Conservation (phyloP, 371 early-diverging fungal species). For the Rhizopus microsporus region DNA sequence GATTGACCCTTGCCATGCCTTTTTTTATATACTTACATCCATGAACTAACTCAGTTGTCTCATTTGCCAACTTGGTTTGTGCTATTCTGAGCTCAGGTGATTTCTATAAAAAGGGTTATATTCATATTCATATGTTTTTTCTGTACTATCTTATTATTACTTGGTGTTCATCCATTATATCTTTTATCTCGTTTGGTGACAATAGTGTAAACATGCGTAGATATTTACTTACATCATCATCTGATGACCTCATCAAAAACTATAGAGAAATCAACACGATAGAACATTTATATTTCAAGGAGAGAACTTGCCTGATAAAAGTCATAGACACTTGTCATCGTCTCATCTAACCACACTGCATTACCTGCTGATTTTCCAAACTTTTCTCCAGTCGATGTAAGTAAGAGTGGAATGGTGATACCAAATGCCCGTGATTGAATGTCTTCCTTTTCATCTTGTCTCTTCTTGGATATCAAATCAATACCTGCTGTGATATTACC, state of each 20-base stretch:
- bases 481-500: slow-evolving; percentile 96
- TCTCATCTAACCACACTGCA: slow-evolving; percentile 90
- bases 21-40: slow-evolving; percentile 57
- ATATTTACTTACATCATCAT: slow-evolving; percentile 76
- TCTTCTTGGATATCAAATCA: slow-evolving; percentile 79
- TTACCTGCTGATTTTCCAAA: slow-evolving; percentile 97
- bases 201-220: slow-evolving; percentile 84
- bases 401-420: slow-evolving; percentile 86
- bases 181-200: slow-evolving; percentile 54
- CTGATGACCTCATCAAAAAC: slow-evolving; percentile 77
- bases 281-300: background rate
- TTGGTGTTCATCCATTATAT: slow-evolving; percentile 65
- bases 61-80: slow-evolving; percentile 77
- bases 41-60: slow-evolving; percentile 90
- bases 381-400: slow-evolving; percentile 88
- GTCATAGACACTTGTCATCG: slow-evolving; percentile 80
- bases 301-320: slow-evolving; percentile 78
- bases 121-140: slow-evolving; percentile 1
- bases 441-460: slow-evolving; percentile 25
- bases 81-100: slow-evolving; percentile 70
- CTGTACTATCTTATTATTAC: slow-evolving; percentile 23
- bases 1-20: background rate
- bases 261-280: slow-evolving; percentile 6
- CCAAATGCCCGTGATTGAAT: slow-evolving; percentile 64
- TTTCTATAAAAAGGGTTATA: slow-evolving; percentile 6